Evolutionary conservation across 2,329 filamentous ascomycete genomes (phyloP).

Genomic region (Claviceps pusilla): DNA sequence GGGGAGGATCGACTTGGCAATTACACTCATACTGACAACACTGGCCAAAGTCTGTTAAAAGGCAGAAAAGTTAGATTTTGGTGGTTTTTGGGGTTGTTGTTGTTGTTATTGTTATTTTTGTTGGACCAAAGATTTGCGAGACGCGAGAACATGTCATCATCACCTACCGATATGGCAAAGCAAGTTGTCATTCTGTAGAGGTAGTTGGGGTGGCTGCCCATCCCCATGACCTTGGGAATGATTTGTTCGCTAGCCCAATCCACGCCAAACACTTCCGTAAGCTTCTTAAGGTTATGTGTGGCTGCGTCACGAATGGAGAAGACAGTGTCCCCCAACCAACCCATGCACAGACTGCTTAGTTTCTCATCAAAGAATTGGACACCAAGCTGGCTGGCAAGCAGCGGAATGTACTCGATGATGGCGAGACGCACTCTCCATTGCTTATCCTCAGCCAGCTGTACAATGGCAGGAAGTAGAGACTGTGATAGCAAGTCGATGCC

Average conservation of each 20-base stretch:
- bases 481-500: conserved; percentile 94
- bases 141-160: neutral
- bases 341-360: conserved; percentile 89
- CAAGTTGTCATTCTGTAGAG: conserved; percentile 99
- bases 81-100: neutral
- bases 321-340: conserved; percentile 94
- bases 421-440: conserved; percentile 96
- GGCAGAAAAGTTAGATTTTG: neutral
- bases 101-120: neutral
- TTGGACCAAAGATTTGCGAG: neutral
- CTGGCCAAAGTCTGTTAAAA: conserved; percentile 65
- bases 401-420: conserved; percentile 97
- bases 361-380: conserved; percentile 98
- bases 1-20: conserved; percentile 81
- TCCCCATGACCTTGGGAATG: conserved; percentile 95
- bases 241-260: conserved; percentile 96
- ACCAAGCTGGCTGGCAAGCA: conserved; percentile 87
- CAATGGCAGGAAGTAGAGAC: conserved; percentile 89
- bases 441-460: conserved; percentile 96
- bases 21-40: conserved; percentile 84
- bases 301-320: conserved; percentile 97
- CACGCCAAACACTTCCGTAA: conserved; percentile 95
- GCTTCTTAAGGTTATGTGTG: conserved; percentile 93
- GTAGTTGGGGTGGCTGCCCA: conserved; percentile 97
- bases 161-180: conserved; percentile 85